Percentiles rank a stretch among this genome's conserved stretches.
Conservation (phyloP, 306 rosid species). For the Rubus parviflorus region DNA sequence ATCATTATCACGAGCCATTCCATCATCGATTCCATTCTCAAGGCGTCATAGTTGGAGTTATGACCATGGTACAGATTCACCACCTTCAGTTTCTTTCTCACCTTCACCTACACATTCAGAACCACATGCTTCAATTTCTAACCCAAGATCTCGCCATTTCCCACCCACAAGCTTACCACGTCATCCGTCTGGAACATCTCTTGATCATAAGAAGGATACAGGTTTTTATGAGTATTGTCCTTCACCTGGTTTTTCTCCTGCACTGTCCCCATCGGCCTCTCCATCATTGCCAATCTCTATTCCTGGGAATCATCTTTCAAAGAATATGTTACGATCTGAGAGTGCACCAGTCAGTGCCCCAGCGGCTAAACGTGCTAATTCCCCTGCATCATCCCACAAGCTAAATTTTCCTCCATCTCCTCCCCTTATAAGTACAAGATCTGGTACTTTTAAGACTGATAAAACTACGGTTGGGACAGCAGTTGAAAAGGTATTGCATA, state of each 20-base stretch:
- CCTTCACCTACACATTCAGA: constrained; percentile 84
- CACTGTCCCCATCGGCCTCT: constrained; percentile 51
- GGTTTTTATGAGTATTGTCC: constrained; percentile 60
- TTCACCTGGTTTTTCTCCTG: constrained; percentile 41
- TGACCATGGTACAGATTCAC: constrained; percentile 56
- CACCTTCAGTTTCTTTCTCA: constrained; percentile 47
- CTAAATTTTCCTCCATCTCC: constrained; percentile 65
- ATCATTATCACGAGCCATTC: constrained; percentile 46
- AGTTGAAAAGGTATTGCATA: constrained; percentile 60
- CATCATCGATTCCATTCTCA: constrained; percentile 49
- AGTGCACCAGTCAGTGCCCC: constrained; percentile 76
- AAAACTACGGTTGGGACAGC: constrained; percentile 44
- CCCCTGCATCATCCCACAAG: constrained; percentile 40
- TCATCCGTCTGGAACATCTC: constrained; percentile 56
- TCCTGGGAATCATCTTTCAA: constrained; percentile 49
- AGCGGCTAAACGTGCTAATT: constrained; percentile 38
- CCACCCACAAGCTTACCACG: constrained; percentile 71
- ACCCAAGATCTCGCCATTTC: constrained; percentile 39
- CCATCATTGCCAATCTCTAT: constrained; percentile 60
- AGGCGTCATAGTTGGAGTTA: constrained; percentile 71
- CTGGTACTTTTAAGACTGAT: constrained; percentile 40
- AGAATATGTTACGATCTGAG: constrained; percentile 62
- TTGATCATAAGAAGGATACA: constrained; percentile 48
- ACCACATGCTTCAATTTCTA: constrained; percentile 39
- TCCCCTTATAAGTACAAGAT: constrained; percentile 40